Evolutionary conservation across 2,329 filamentous ascomycete genomes (phyloP).

Genomic region (Colletotrichum sp.): DNA sequence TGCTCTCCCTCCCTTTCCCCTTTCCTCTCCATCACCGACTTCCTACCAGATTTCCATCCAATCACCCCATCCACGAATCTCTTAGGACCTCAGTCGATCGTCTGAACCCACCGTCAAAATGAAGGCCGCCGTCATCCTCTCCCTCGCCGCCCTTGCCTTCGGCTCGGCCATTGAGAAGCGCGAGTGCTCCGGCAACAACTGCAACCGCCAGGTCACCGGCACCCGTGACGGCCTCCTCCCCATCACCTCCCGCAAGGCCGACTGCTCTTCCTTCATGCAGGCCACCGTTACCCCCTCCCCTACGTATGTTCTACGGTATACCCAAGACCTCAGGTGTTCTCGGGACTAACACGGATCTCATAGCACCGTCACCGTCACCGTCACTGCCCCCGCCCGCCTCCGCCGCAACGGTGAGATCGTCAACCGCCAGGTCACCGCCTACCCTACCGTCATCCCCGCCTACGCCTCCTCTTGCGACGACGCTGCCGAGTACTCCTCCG

Average conservation of each 20-base stretch:
- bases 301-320: slow-evolving; percentile 34
- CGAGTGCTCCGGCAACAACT: slow-evolving; percentile 48
- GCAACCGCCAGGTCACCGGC: slow-evolving; percentile 50
- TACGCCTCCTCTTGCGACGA: slow-evolving; percentile 45
- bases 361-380: slow-evolving; percentile 43
- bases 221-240: slow-evolving; percentile 41
- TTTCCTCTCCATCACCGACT: slow-evolving; percentile 23
- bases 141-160: slow-evolving; percentile 39
- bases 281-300: slow-evolving; percentile 44
- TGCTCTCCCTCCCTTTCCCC: not conserved
- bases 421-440: slow-evolving; percentile 34
- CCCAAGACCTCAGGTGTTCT: not conserved
- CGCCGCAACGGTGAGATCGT: slow-evolving; percentile 27
- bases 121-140: slow-evolving; percentile 45
- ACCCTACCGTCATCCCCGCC: slow-evolving; percentile 38
- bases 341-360: slow-evolving; percentile 23
- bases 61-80: slow-evolving; percentile 19
- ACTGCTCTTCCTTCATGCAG: slow-evolving; percentile 45
- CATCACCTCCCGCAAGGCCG: slow-evolving; percentile 38
- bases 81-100: slow-evolving; percentile 23
- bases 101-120: slow-evolving; percentile 34
- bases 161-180: slow-evolving; percentile 40
- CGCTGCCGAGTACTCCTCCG: slow-evolving; percentile 40
- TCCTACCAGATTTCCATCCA: slow-evolving; percentile 22
- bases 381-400: slow-evolving; percentile 32